These are phyloP conservation scores for Neurospora sp. DNA, from an alignment of 2,329 filamentous ascomycete genomes.

Conservation along the genomic window DNA sequence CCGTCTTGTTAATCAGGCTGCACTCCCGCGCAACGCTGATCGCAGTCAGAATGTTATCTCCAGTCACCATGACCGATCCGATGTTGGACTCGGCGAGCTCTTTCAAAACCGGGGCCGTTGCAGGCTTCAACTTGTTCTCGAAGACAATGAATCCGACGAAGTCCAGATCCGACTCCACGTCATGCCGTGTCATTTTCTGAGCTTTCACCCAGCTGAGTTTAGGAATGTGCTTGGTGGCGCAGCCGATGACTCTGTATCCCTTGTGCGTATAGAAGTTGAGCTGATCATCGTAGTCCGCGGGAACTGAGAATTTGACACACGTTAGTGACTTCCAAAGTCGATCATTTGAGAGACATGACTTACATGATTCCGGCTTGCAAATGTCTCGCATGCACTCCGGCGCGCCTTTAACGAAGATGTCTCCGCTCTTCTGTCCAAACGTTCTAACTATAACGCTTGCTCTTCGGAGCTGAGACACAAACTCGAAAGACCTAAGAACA, in stretches of 20 bases:
- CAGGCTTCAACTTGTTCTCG: constrained; percentile 94
- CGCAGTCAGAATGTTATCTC: constrained; percentile 94
- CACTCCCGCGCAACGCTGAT: constrained; percentile 93
- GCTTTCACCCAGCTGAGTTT: constrained; percentile 90
- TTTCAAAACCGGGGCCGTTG: constrained; percentile 68
- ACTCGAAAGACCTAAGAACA: constrained; percentile 86
- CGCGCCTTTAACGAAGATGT: constrained; percentile 91
- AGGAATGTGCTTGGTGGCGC: constrained; percentile 77
- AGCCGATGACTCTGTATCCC: constrained; percentile 93
- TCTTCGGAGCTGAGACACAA: constrained; percentile 82
- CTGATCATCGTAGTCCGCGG: constrained; percentile 80
- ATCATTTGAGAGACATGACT: too few species aligned
- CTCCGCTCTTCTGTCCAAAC: constrained; percentile 74
- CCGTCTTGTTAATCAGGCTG: constrained; percentile 65
- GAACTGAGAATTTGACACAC: constrained; percentile 34
- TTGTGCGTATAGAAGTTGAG: constrained; percentile 88
- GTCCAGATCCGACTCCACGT: constrained; percentile 74
- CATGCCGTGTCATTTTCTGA: constrained; percentile 81
- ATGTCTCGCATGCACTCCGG: constrained; percentile 96
- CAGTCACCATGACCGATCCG: constrained; percentile 89
- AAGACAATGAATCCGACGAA: constrained; percentile 98
- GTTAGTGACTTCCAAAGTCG: too few species aligned
- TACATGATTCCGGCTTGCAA: constrained; percentile 64
- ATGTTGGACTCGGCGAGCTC: constrained; percentile 80
- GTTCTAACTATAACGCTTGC: constrained; percentile 88